Conservation (phyloP, 306 rosid species). For the Begonia loranthoides region DNA sequence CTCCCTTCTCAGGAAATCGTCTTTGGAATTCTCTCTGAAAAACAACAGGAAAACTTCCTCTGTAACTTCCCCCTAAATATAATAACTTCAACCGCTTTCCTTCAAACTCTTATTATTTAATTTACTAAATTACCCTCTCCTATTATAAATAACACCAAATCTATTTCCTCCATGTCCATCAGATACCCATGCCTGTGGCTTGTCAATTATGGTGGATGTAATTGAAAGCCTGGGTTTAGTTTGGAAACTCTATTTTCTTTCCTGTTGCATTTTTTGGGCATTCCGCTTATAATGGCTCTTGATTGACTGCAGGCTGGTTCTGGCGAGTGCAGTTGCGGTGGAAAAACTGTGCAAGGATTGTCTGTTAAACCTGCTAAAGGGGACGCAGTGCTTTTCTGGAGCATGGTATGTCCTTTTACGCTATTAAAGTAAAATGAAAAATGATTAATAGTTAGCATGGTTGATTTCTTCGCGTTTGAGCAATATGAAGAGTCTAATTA, state of each 20-base stretch:
- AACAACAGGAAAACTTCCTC: too few species aligned
- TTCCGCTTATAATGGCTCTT: background rate
- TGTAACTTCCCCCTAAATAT: too few species aligned
- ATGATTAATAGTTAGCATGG: background rate
- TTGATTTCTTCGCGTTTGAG: background rate
- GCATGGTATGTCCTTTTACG: slow-evolving; percentile 62
- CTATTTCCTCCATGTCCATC: too few species aligned
- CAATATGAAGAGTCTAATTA: background rate
- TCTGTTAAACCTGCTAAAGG: slow-evolving; percentile 78
- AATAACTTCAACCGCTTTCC: too few species aligned
- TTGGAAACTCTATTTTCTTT: background rate
- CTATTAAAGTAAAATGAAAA: background rate
- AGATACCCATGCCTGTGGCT: too few species aligned
- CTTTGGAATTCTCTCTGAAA: too few species aligned
- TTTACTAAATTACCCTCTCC: too few species aligned
- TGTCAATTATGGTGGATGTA: too few species aligned
- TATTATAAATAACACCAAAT: too few species aligned
- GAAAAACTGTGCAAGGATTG: slow-evolving; percentile 51
- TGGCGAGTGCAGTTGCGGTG: slow-evolving; percentile 84
- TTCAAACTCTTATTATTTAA: too few species aligned
- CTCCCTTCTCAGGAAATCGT: too few species aligned
- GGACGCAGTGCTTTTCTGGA: slow-evolving; percentile 94
- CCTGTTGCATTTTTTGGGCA: background rate
- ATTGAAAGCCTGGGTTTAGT: too few species aligned
- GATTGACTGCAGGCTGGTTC: slow-evolving; percentile 61